Base-by-base conservation (phyloP, 306 rosid genomes). In the Corylus avellana region DNA sequence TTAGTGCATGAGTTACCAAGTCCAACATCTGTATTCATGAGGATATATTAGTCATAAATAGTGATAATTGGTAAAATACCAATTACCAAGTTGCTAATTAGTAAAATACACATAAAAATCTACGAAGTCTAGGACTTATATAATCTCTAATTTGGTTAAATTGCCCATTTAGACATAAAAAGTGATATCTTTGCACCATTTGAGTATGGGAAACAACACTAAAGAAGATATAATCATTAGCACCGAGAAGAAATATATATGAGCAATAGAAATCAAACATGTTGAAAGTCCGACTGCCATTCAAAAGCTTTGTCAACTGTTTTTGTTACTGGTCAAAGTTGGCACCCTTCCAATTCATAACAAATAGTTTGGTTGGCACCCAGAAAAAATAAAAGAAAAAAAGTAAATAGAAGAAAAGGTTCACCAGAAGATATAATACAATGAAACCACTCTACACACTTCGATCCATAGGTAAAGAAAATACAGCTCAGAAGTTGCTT, bases 1-100 rank as follows among this genome's bases (percentile, higher is more conserved):
- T 84, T 82, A 95, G 83, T 22, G 94, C 93, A 84, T 88, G 84
- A 51, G 84, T 82, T 69, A 91, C 88, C 69, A 80, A 82, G 82
- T 78, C 84, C 82, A 90, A 83, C 25, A 86, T 89, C 99, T 95
- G 82, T 49, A 77, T 78, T 61, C 78, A 81, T 32, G 69, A 61
- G 77, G 48, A 44, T 17, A 61, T 55, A 76, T 78, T 64, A 78
- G 69, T 74, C 49, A 75, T 78, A 54, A 13, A 12, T 49, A 9
- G 3, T 5, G 63, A 61, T 14, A 7, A 9, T 46, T 46, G 35
- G 66, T 35, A 63, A 63, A 32, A 32, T 13, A 81, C 6, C 13
- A 49, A 49, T 49, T 49, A 49, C 53, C 53, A 54, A 54, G 59
- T 49, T 3, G 56, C 62, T 14, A 7, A 8, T 46, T 46, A 17